Evolutionary conservation across 495 filamentous ascomycete species (phyloP), one percentile per base, ranked within the genome.

Genomic region (Filosporella fistucella): DNA sequence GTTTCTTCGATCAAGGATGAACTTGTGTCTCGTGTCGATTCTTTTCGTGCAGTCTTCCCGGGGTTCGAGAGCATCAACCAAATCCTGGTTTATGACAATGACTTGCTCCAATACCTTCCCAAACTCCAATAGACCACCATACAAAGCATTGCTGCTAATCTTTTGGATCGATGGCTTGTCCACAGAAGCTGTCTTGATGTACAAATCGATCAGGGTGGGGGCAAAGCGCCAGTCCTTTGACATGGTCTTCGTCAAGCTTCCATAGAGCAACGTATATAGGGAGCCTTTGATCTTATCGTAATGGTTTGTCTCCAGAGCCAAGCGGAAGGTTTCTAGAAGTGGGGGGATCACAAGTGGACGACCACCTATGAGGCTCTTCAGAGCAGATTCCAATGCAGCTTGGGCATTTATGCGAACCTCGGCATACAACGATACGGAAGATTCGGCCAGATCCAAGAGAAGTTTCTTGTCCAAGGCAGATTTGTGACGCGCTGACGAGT

Each of bases 81-180:
- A 71, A 2, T 79, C 71, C 40, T 82, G 76, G 54, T 96, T 81
- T n/a, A 91, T 66, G 28, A 99, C 80, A 32, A 91, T 87, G 84
- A 93, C 87, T 37, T 83, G 73, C 56, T 94, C 89, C 54, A 90
- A 71, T 0, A 88, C 74, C 51, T 88, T 86, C 26, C 88, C 90
- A 65, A 94, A 95, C 30, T 96, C 93, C 70, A 95, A 82, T 16
- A 99, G 80, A n/a, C 47, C 51, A 14, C 87, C 83, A 54, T 89
- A 94, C 7, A 90, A 74, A 1, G 86, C 87, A 20, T 77, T 80
- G 0, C 82, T 81, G 23, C 89, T 89, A 16, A 99, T 78, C 58
- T 85, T 93, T 61, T 97, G 93, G 18, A 99, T 87, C 3, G 90
- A 95, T 11, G 88, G 80, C 58, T 93, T 95, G 65, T 99, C 93